phyloP scores from a whole-genome alignment of 768 basidiomycete species.

The Boletus rubroflammeus region DNA sequence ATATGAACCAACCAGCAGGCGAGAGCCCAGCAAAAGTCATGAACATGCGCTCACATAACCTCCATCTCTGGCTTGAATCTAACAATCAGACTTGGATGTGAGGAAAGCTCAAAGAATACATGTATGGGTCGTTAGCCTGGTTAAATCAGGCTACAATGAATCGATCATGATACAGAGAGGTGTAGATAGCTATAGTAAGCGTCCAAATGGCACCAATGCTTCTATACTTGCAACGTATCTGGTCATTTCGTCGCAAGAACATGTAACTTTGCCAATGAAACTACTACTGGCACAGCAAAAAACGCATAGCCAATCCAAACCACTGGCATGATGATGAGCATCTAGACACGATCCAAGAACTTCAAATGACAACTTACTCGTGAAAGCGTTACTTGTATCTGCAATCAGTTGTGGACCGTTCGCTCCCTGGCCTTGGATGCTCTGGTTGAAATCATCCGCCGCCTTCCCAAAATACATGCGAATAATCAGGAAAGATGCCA shows the following conservation, averaged over 20 bases:
- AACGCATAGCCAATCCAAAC: slow-evolving; percentile 78
- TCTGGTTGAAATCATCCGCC: slow-evolving; percentile 70
- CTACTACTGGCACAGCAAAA: slow-evolving; percentile 64
- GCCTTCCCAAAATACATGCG: slow-evolving; percentile 83
- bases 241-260: slow-evolving; percentile 45
- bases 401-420: slow-evolving; percentile 61
- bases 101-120: background rate
- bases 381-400: slow-evolving; percentile 65
- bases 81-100: background rate
- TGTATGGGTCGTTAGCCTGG: background rate
- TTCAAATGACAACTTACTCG: slow-evolving; percentile 47
- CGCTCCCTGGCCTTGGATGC: slow-evolving; percentile 48
- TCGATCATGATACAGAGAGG: background rate
- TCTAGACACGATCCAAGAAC: background rate
- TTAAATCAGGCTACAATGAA: background rate
- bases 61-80: background rate
- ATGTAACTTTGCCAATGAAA: slow-evolving; percentile 65
- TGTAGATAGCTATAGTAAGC: background rate
- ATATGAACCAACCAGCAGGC: too few species aligned
- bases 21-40: too few species aligned
- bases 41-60: background rate
- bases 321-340: slow-evolving; percentile 43
- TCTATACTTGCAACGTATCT: background rate
- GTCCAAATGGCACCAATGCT: background rate
- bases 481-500: slow-evolving; percentile 65